phyloP scores from a whole-genome alignment of 2,329 filamentous ascomycete genomes.

The Ophiostoma ulmi region DNA sequence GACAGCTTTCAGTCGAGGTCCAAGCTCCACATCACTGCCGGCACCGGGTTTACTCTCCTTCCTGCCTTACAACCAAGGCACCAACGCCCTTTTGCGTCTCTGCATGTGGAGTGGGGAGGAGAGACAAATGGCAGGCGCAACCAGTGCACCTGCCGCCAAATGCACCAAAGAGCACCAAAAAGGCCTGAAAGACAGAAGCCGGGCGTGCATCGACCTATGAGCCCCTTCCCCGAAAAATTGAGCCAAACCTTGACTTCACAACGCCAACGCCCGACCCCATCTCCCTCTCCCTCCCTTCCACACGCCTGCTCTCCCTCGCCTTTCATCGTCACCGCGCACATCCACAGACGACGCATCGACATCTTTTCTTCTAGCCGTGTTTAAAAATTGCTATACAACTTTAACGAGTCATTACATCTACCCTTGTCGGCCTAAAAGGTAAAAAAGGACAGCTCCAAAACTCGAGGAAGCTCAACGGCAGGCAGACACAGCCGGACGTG shows the following conservation, averaged over 20 bases:
- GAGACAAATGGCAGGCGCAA: neutral
- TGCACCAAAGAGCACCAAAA: neutral
- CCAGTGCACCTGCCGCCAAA: slow-evolving; percentile 4
- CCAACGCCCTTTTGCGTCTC: neutral
- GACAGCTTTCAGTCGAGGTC: slow-evolving; percentile 12
- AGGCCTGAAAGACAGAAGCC: slow-evolving; percentile 11
- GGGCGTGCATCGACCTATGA: slow-evolving; percentile 19
- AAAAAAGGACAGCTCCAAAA: slow-evolving; percentile 2
- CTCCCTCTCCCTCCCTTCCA: slow-evolving; percentile 7
- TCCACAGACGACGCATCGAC: neutral
- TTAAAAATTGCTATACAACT: neutral
- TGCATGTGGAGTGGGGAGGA: neutral
- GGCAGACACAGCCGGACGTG: neutral
- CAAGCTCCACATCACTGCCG: neutral
- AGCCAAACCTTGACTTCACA: slow-evolving; percentile 19
- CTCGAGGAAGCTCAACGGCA: neutral
- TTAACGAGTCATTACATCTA: slow-evolving; percentile 18
- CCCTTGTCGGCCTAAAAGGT: slow-evolving; percentile 2
- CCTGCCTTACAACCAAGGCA: neutral
- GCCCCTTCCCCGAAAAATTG: slow-evolving; percentile 23
- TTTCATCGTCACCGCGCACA: slow-evolving; percentile 14
- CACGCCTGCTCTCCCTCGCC: neutral
- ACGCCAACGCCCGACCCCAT: slow-evolving; percentile 5
- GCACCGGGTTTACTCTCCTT: slow-evolving; percentile 6
- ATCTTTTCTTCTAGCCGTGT: neutral